phyloP scores from a whole-genome alignment of 441 rosid species.

The Brassica hybrid region DNA sequence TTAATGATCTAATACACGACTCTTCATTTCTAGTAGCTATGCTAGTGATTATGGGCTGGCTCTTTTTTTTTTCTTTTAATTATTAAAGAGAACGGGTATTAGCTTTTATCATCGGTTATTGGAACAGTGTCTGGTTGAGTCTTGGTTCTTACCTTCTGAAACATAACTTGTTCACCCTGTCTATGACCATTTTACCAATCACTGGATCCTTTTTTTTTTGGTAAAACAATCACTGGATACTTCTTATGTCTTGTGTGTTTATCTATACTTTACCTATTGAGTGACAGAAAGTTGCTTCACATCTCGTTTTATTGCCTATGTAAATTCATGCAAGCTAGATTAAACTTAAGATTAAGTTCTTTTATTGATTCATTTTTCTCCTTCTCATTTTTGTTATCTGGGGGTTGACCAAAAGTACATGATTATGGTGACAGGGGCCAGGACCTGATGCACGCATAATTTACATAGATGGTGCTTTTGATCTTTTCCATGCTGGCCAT shows the following conservation, averaged over 20 bases:
- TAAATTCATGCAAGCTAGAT: slow-evolving; percentile 15
- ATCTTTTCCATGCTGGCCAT: slow-evolving; percentile 98
- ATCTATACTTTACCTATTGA: slow-evolving; percentile 17
- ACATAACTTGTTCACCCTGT: slow-evolving; percentile 2
- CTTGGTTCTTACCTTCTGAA: slow-evolving; percentile 5
- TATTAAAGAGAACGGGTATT: background rate
- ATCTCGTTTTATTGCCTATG: background rate
- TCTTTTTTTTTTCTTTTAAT: slow-evolving; percentile 5
- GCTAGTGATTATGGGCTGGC: slow-evolving; percentile 6
- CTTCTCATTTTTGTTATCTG: slow-evolving; percentile 22
- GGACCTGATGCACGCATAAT: slow-evolving; percentile 82
- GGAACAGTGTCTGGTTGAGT: slow-evolving; percentile 1
- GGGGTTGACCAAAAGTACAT: slow-evolving; percentile 1
- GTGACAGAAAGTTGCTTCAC: slow-evolving; percentile 2
- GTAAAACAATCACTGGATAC: background rate
- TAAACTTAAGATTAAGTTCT: slow-evolving; percentile 2
- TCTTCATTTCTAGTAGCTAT: slow-evolving; percentile 7
- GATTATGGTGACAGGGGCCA: slow-evolving; percentile 66
- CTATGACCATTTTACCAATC: background rate
- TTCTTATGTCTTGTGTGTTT: background rate
- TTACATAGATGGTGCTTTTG: slow-evolving; percentile 91
- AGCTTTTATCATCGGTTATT: background rate
- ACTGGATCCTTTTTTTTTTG: slow-evolving; percentile 1
- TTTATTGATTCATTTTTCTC: slow-evolving; percentile 12
- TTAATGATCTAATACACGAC: background rate